These are phyloP conservation scores for Entomortierella chlamydospora DNA, from an alignment of 192 early-diverging fungal species.

Conservation along the genomic window DNA sequence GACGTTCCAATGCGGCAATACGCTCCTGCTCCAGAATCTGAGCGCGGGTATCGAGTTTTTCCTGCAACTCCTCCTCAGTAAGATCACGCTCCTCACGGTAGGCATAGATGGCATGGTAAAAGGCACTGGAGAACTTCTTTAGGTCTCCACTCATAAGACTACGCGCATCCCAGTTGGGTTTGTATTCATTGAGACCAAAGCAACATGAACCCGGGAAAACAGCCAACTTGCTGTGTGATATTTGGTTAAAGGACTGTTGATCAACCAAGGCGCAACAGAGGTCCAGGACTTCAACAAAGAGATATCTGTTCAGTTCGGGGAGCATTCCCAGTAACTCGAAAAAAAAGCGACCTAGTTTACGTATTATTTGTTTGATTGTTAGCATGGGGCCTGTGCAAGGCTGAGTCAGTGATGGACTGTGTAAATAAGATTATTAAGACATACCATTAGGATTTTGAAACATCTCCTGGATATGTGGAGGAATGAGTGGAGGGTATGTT, in stretches of 20 bases:
- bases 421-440: neutral
- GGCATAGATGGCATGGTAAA: slow-evolving; percentile 51
- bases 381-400: no score
- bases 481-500: slow-evolving; percentile 47
- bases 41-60: slow-evolving; percentile 23
- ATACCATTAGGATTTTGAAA: slow-evolving; percentile 54
- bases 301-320: slow-evolving; percentile 45
- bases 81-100: slow-evolving; percentile 50
- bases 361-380: no score
- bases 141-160: slow-evolving; percentile 35
- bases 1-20: slow-evolving; percentile 33
- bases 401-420: no score
- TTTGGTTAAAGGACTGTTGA: slow-evolving; percentile 37
- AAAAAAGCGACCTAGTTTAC: slow-evolving; percentile 48
- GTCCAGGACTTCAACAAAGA: slow-evolving; percentile 50
- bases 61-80: slow-evolving; percentile 33
- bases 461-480: slow-evolving; percentile 47
- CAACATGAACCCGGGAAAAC: slow-evolving; percentile 44
- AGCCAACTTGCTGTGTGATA: slow-evolving; percentile 42
- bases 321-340: slow-evolving; percentile 48
- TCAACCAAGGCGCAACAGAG: slow-evolving; percentile 47
- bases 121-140: slow-evolving; percentile 25
- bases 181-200: slow-evolving; percentile 40
- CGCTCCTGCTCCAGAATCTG: slow-evolving; percentile 31
- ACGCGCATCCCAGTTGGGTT: slow-evolving; percentile 45